Conservation (phyloP, 345 rosid species). For the Salix purpurea region DNA sequence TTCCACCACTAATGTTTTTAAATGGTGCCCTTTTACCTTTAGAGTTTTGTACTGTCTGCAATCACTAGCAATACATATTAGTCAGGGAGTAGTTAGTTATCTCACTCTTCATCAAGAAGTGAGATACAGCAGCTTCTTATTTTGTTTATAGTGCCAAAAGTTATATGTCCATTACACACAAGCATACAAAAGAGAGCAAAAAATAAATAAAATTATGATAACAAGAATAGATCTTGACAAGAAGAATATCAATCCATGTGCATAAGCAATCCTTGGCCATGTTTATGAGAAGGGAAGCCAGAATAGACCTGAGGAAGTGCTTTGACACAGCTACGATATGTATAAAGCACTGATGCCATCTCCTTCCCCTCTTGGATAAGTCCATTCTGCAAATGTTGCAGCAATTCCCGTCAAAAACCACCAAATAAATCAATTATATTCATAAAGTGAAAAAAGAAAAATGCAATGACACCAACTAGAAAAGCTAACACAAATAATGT, state of each 20-base stretch:
- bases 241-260: neutral
- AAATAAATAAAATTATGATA: neutral
- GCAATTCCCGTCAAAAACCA: conserved; percentile 2
- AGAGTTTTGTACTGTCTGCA: too few relatives aligned
- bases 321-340: conserved; percentile 97
- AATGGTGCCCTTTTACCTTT: too few relatives aligned
- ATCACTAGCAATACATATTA: too few relatives aligned
- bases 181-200: neutral
- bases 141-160: too few relatives aligned
- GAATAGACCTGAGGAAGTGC: conserved; percentile 90
- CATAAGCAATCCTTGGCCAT: neutral
- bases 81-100: too few relatives aligned
- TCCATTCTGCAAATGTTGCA: conserved; percentile 53
- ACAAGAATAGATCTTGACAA: neutral
- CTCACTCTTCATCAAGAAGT: too few relatives aligned
- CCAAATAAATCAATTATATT: neutral
- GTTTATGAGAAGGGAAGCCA: neutral
- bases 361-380: conserved; percentile 95
- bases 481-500: neutral
- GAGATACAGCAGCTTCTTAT: too few relatives aligned
- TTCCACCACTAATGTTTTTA: too few relatives aligned
- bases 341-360: conserved; percentile 94
- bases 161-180: too few relatives aligned
- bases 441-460: neutral
- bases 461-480: neutral